A percentile compares a stretch with the other conserved stretches of the same genome.
Evolutionary conservation across 352 stramenopile genomes (phyloP).

Genomic region (Albugo candida): DNA sequence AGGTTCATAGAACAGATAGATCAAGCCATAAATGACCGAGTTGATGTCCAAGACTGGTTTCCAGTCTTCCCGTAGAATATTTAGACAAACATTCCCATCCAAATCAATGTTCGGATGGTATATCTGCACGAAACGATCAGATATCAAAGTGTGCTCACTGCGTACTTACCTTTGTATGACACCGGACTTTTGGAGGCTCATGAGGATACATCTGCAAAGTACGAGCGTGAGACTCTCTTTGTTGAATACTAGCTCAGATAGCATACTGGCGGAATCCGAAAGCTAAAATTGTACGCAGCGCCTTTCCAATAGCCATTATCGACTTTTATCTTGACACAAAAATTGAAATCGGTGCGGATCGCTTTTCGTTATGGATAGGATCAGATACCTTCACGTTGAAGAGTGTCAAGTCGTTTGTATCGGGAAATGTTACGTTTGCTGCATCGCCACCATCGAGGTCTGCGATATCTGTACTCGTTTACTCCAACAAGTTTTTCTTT

Average conservation of each 20-base stretch:
- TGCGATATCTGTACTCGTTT: slow-evolving; percentile 76
- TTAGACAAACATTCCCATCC: slow-evolving; percentile 96
- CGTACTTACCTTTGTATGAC: slow-evolving; percentile 76
- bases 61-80: slow-evolving; percentile 97
- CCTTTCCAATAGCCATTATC: slow-evolving; percentile 95
- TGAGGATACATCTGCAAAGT: slow-evolving; percentile 81
- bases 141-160: neutral
- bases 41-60: slow-evolving; percentile 98
- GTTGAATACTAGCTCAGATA: neutral
- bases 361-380: neutral
- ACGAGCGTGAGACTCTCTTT: neutral
- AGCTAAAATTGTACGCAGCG: slow-evolving; percentile 93
- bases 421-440: slow-evolving; percentile 89
- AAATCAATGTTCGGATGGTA: slow-evolving; percentile 98
- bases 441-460: slow-evolving; percentile 94
- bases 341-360: neutral
- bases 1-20: slow-evolving; percentile 99
- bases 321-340: slow-evolving; percentile 52
- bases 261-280: slow-evolving; percentile 89
- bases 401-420: slow-evolving; percentile 92
- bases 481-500: neutral
- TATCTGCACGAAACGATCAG: slow-evolving; percentile 40
- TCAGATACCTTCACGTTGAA: slow-evolving; percentile 70
- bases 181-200: slow-evolving; percentile 95
- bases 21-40: slow-evolving; percentile 97